Base-by-base conservation (phyloP, 106 monocot species). In the Dactylorhiza incarnata region DNA sequence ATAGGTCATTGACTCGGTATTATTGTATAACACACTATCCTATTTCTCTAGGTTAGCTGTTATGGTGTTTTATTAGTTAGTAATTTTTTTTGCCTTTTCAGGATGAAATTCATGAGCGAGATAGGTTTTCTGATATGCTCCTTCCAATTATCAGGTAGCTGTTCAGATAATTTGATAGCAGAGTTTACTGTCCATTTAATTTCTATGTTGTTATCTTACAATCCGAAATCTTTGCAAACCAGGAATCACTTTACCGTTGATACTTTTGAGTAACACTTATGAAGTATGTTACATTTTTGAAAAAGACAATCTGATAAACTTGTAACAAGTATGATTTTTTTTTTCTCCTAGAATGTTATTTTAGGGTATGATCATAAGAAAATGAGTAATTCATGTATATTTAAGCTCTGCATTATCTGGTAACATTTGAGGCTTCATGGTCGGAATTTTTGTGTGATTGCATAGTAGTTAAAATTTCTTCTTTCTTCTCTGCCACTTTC, bases 51-150 rank as follows among this genome's bases (percentile, higher is more conserved):
- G 8, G 45, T 72, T 53, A 5, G 5, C n/a, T 10, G 5, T 45
- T 9, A 2, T 59, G 22, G 11, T 54, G n/a, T 61, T 55, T 8
- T 44, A 6, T 59, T 45, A 23, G 5, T n/a, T 63, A 3, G 24
- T 45, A 74, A n/a, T n/a, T n/a, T n/a, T n/a, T 50, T 76, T 68
- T 68, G 16, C 77, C 8, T 46, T 78, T 81, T 45, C 79, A 99
- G 97, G 97, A 99, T 82, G 97, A 99, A 81, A 99, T 99, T 85
- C 97, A 99, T 80, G 97, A 99, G 78, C 89, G 97, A 68, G 97
- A 99, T 74, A 94, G 89, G 48, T 99, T 94, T 85, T 99, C 94
- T 83, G 97, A 99, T 90, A 91, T 99, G 68, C 91, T 91, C 83
- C 86, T 99, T 78, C 86, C 94, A 71, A 94, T 99, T 58, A 78